A percentile compares a stretch with the other conserved stretches of the same genome.
Evolutionary conservation across 2,329 filamentous ascomycete species (phyloP).

Genomic region (Alternaria consortialis): DNA sequence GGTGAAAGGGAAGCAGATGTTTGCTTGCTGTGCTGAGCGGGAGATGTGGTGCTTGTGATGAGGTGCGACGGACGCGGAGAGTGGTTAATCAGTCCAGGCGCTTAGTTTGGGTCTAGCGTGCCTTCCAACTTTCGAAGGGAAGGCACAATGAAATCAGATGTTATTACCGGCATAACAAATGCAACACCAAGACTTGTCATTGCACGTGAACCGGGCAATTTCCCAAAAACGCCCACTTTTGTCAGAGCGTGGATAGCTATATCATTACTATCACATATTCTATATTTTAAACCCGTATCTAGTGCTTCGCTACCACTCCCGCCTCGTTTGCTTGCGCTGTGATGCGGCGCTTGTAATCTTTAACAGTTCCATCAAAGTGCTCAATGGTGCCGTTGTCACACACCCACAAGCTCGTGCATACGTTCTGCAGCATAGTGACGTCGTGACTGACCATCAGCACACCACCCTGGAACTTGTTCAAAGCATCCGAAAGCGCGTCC

Average conservation of each 20-base stretch:
- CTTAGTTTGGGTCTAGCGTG: constrained; percentile 33
- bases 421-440: constrained; percentile 96
- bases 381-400: constrained; percentile 93
- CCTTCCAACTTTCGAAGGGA: constrained; percentile 15
- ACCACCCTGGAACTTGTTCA: constrained; percentile 88
- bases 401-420: constrained; percentile 95
- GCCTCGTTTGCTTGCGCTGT: constrained; percentile 85
- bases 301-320: constrained; percentile 75
- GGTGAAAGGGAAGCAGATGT: constrained; percentile 20
- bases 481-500: constrained; percentile 88
- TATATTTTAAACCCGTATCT: constrained; percentile 30
- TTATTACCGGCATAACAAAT: constrained; percentile 13
- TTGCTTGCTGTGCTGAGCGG: constrained; percentile 23
- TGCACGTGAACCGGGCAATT: not conserved
- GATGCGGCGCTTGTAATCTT: constrained; percentile 98
- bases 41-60: constrained; percentile 25
- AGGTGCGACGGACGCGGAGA: constrained; percentile 26
- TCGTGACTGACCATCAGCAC: constrained; percentile 99
- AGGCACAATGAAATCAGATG: constrained; percentile 14
- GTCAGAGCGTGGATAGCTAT: not conserved
- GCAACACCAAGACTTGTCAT: not conserved
- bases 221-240: not conserved
- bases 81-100: constrained; percentile 25
- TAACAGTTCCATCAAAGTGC: constrained; percentile 94
- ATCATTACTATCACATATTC: not conserved